Evolutionary conservation across 495 filamentous ascomycete genomes (phyloP).

Genomic region (Penicillium nucicola): DNA sequence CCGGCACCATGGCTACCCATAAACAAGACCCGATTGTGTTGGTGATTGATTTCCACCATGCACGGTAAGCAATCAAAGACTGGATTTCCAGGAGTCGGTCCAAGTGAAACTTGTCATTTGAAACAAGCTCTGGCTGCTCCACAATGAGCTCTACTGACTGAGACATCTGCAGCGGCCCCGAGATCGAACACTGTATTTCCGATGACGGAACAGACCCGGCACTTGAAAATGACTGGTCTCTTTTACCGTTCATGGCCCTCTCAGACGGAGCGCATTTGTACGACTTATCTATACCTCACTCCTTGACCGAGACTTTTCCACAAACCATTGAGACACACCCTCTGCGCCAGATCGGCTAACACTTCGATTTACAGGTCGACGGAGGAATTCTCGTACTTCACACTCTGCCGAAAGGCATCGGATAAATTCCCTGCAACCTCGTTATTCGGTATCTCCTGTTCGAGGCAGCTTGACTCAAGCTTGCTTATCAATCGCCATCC

Average conservation of each 20-base stretch:
- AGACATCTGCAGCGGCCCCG: constrained; percentile 66
- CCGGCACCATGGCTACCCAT: constrained; percentile 31
- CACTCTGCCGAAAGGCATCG: constrained; percentile 69
- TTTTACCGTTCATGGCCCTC: constrained; percentile 97
- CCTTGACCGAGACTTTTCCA: background rate
- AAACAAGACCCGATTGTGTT: constrained; percentile 63
- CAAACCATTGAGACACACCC: background rate
- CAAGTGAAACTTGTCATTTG: background rate
- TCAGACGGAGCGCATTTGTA: constrained; percentile 94
- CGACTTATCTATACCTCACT: constrained; percentile 19
- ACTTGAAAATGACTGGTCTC: constrained; percentile 82
- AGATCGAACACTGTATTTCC: constrained; percentile 90
- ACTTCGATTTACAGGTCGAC: constrained; percentile 53
- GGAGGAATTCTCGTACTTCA: constrained; percentile 99
- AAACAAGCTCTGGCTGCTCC: background rate
- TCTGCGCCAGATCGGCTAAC: constrained; percentile 1
- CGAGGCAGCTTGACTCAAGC: constrained; percentile 80
- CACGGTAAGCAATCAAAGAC: constrained; percentile 50
- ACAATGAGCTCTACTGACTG: background rate
- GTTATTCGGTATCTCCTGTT: constrained; percentile 95
- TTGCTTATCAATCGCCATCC: constrained; percentile 71
- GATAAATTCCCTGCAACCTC: constrained; percentile 64
- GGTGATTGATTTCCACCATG: constrained; percentile 97
- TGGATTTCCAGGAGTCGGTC: background rate
- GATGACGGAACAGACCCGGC: constrained; percentile 78